Percentiles rank a stretch among this genome's conserved stretches.
These are phyloP conservation scores for Syzygium malaccense DNA, from an alignment of 441 rosid species.

Conservation along the genomic window DNA sequence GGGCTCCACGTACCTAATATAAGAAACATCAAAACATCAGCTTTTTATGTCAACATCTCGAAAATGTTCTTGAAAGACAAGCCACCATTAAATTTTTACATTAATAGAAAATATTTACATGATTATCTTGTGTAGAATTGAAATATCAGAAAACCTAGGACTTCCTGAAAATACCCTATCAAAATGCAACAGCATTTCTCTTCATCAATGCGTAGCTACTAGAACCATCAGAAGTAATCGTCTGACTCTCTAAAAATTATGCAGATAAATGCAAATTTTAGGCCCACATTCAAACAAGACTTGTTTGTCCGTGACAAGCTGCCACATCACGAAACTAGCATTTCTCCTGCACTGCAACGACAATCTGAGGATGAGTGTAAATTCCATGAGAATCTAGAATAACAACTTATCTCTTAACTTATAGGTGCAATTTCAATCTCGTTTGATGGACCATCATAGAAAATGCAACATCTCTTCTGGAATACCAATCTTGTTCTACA, in stretches of 20 bases:
- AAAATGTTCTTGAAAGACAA: not conserved
- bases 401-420: not conserved
- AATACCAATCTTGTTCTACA: not conserved
- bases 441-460: not conserved
- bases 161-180: not conserved
- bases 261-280: not conserved
- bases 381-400: not conserved
- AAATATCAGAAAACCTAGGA: not conserved
- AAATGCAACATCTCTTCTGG: not conserved
- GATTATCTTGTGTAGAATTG: not conserved
- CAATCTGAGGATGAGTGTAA: not conserved
- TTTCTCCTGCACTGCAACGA: not conserved
- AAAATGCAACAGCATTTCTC: not conserved
- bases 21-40: slow-evolving; percentile 14
- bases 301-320: not conserved
- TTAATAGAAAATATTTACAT: not conserved
- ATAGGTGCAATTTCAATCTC: not conserved
- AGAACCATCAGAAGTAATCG: not conserved
- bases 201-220: not conserved
- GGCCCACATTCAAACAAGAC: not conserved
- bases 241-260: not conserved
- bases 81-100: not conserved
- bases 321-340: not conserved
- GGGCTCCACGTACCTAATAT: slow-evolving; percentile 74
- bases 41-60: not conserved